Evolutionary conservation across 306 rosid species (phyloP).

Genomic region (Phaseolus lunatus): DNA sequence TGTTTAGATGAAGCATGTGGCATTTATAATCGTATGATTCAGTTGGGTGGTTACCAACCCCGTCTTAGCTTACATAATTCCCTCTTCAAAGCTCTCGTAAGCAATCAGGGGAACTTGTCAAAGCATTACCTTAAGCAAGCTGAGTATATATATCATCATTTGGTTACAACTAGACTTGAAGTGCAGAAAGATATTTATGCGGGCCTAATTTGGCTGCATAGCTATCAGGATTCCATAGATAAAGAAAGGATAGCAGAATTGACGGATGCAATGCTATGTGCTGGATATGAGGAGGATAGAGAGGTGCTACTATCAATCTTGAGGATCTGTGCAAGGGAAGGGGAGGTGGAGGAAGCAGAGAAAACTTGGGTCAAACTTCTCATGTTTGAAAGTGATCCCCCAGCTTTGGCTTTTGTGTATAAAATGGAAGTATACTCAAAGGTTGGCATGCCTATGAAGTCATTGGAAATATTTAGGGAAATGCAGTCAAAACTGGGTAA

Average conservation of each 20-base stretch:
- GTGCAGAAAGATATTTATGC: constrained; percentile 80
- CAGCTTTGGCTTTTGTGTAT: constrained; percentile 76
- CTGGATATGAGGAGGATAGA: constrained; percentile 71
- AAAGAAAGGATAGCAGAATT: constrained; percentile 69
- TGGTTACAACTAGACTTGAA: constrained; percentile 76
- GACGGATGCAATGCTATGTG: constrained; percentile 71
- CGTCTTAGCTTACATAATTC: constrained; percentile 89
- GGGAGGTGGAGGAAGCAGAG: constrained; percentile 75
- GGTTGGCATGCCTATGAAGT: constrained; percentile 71
- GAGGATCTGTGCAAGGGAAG: constrained; percentile 78
- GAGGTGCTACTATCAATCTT: constrained; percentile 80
- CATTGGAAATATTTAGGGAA: constrained; percentile 75
- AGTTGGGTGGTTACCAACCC: constrained; percentile 92
- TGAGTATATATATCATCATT: constrained; percentile 81
- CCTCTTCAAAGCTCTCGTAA: constrained; percentile 74
- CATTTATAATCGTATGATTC: constrained; percentile 91
- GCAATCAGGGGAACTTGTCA: constrained; percentile 71
- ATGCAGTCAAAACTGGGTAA: constrained; percentile 66
- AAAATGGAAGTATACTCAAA: constrained; percentile 86
- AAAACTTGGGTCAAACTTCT: constrained; percentile 71
- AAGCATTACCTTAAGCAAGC: constrained; percentile 87
- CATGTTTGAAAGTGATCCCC: constrained; percentile 53
- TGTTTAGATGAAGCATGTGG: constrained; percentile 90
- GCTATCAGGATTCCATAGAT: constrained; percentile 85
- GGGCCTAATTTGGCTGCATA: constrained; percentile 95